Evolutionary conservation across 345 rosid species (phyloP), one percentile per base, ranked within the genome.

Genomic region (Brassica incana): DNA sequence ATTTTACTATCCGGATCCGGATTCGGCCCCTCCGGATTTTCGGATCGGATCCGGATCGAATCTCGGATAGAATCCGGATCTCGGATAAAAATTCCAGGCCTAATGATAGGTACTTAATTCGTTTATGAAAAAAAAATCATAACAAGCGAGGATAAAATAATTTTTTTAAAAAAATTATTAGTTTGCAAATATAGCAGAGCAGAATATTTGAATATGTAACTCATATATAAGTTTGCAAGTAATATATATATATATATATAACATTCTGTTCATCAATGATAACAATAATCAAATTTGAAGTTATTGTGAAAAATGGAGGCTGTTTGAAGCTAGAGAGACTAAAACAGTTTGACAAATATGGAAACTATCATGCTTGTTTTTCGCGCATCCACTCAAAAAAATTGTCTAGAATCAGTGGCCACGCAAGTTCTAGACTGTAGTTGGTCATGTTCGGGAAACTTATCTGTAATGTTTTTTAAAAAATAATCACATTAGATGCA

Each of bases 351-450:
- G 58, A 40, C 25, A 61, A n/a, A 62, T 43, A 40, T 27, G 78
- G 75, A 36, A 62, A 79, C 79, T 25, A 75, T 85, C 72, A 95
- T 56, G 86, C 80, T 82, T 85, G 90, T 81, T 91, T 92, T 25
- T 78, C 92, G 69, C 86, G 87, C 87, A 95, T 90, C 99, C 99
- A 95, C 76, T 92, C 99, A 67, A 91, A 97, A 86, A 95, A 95
- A 84, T 95, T 95, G 88, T 95, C 98, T 81, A 95, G 89, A 80
- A 95, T 69, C 89, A 91, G 82, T 3, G 99, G 99, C 99, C 99
- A 95, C 5, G 99, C 96, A n/a, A 90, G 97, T 73, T 87, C 87
- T 32, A 95, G 93, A 85, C 93, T 85, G 43, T 93, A 95, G 77
- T 91, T 84, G 65, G 67, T 50, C 67, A 91, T 79, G 69, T 90